These are phyloP conservation scores for Boletus rubescentipes DNA, from an alignment of 768 basidiomycete genomes.

Conservation along the genomic window DNA sequence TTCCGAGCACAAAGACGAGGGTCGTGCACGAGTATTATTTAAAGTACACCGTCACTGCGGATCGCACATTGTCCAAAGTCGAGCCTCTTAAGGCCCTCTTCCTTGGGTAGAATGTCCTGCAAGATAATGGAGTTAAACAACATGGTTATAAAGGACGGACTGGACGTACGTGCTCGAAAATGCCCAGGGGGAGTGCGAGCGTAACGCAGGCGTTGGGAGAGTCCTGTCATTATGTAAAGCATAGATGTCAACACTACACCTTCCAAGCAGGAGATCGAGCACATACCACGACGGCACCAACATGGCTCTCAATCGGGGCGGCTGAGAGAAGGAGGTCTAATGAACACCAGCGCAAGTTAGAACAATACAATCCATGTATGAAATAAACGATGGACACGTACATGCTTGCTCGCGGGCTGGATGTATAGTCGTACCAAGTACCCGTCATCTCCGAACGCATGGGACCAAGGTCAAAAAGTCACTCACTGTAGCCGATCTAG, in stretches of 20 bases:
- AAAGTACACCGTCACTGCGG: constrained; percentile 50
- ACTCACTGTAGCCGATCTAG: constrained; percentile 73
- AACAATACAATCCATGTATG: background rate
- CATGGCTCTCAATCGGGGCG: constrained; percentile 67
- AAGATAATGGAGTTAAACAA: background rate
- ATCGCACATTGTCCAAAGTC: constrained; percentile 67
- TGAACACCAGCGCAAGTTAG: background rate
- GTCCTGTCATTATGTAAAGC: constrained; percentile 45
- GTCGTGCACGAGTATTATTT: constrained; percentile 14
- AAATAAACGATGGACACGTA: constrained; percentile 26
- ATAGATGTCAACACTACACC: background rate
- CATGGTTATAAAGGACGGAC: background rate
- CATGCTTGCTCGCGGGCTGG: constrained; percentile 79
- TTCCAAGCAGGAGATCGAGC: background rate
- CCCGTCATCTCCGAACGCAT: background rate
- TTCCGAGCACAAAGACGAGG: background rate
- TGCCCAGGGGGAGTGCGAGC: constrained; percentile 70
- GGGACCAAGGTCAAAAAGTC: background rate
- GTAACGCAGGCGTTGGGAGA: constrained; percentile 80
- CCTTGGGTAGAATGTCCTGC: constrained; percentile 67
- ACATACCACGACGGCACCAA: constrained; percentile 67
- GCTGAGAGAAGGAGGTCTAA: constrained; percentile 66
- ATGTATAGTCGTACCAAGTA: background rate
- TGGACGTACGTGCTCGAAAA: constrained; percentile 63
- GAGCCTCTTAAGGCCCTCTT: constrained; percentile 57